Base-by-base conservation (phyloP, 495 filamentous ascomycete species). In the Hyaloscypha variabilis region DNA sequence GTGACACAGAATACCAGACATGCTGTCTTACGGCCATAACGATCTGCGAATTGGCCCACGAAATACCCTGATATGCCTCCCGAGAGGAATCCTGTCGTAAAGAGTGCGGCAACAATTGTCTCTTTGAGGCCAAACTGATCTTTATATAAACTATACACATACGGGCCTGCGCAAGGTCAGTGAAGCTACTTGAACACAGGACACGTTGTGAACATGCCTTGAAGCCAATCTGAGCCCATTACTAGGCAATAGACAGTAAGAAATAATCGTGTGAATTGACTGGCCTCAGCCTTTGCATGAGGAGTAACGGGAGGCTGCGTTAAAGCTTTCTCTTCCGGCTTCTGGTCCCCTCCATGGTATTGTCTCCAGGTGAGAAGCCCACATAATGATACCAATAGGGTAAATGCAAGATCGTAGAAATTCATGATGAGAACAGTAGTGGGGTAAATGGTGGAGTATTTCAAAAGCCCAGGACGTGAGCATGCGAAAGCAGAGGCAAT, bases 161-260 rank as follows among this genome's bases (percentile, higher is more conserved):
- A 83, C 8, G 84, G 80, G 26, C 82, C 82, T 77, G 46, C 8
- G 49, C 42, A 11, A 17, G 42, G 63, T 65, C 23, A 64, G 63
- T 28, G 26, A 39, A 17, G 26, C 2, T 8, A 51, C 53, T 36
- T 28, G 53, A 31, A 28, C 31, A 30, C 11, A 31, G 1, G 51
- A 28, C 19, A 3, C 21, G 31, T 13, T 34, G 28, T 36, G 23
- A 50, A 23, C 23, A 65, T 67, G 69, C 79, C 79, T 74, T 86
- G 82, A 50, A 85, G 75, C 81, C 82, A 85, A 68, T 87, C 82
- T n/a, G 83, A 77, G 64, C 76, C 77, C 76, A 81, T 80, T 17
- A 79, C 76, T 14, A 86, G 79, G 30, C 73, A 75, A 61, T 84
- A 86, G 10, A 81, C 82, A 17, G 69, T 49, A 10, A 81, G 68